Conservation (phyloP, 1,284 basidiomycete genomes). For the Apiotrichum brassicae region DNA sequence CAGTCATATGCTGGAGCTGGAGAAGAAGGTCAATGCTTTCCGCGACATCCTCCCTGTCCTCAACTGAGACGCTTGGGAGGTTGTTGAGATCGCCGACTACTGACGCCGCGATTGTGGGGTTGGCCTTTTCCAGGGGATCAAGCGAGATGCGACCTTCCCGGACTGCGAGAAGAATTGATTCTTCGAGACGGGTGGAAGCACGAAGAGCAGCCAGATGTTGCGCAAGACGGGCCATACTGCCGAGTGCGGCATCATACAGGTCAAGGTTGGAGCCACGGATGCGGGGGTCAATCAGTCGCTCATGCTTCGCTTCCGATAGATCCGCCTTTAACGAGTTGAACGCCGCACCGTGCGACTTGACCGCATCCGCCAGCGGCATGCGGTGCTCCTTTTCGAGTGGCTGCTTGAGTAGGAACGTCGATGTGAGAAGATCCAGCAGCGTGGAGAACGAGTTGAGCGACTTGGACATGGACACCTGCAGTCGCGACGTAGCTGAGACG, state of each 20-base stretch:
- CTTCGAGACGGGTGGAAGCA: slow-evolving; percentile 72
- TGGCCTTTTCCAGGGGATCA: slow-evolving; percentile 17
- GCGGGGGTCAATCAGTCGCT: slow-evolving; percentile 57
- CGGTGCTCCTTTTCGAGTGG: slow-evolving; percentile 25
- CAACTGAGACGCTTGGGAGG: slow-evolving; percentile 14
- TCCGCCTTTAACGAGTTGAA: slow-evolving; percentile 81
- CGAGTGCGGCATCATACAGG: slow-evolving; percentile 77
- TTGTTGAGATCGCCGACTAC: slow-evolving; percentile 50
- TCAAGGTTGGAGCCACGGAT: slow-evolving; percentile 50
- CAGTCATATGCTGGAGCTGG: slow-evolving; percentile 73
- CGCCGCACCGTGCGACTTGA: slow-evolving; percentile 73
- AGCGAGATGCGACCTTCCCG: slow-evolving; percentile 54
- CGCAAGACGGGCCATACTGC: slow-evolving; percentile 73
- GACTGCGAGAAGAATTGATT: slow-evolving; percentile 65
- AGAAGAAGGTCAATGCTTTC: slow-evolving; percentile 72
- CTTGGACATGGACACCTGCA: slow-evolving; percentile 72
- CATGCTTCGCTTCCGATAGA: slow-evolving; percentile 73
- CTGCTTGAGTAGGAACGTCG: slow-evolving; percentile 71
- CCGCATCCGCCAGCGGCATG: slow-evolving; percentile 63
- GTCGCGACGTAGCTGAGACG: slow-evolving; percentile 70
- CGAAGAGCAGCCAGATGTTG: slow-evolving; percentile 84
- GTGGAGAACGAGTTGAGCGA: slow-evolving; percentile 83
- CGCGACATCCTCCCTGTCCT: slow-evolving; percentile 51
- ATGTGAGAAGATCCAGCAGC: slow-evolving; percentile 69
- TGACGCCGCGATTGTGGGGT: slow-evolving; percentile 13